Evolutionary conservation across 768 basidiomycete species (phyloP).

Genomic region (Hericium rajendrae): DNA sequence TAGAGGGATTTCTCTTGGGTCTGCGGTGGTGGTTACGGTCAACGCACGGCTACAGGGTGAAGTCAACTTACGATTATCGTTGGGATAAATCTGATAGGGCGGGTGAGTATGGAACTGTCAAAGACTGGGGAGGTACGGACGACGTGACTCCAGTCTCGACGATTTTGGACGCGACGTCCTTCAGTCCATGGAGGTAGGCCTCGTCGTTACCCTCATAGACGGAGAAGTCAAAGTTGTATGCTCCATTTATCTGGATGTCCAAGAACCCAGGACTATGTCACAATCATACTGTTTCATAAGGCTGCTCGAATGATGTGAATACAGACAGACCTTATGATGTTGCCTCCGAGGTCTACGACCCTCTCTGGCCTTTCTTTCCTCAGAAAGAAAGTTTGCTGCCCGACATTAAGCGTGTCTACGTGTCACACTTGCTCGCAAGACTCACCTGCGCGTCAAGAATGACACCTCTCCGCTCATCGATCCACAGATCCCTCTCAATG

Average conservation of each 20-base stretch:
- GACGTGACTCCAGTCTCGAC: slow-evolving; percentile 85
- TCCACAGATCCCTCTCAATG: slow-evolving; percentile 69
- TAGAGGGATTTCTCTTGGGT: slow-evolving; percentile 73
- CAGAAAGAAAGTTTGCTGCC: slow-evolving; percentile 57
- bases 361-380: slow-evolving; percentile 50
- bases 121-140: slow-evolving; percentile 36
- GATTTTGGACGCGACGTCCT: slow-evolving; percentile 63
- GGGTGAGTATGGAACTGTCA: background rate
- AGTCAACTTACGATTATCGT: slow-evolving; percentile 50
- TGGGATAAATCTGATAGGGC: slow-evolving; percentile 16
- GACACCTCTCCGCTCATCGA: slow-evolving; percentile 63
- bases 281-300: background rate
- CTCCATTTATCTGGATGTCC: slow-evolving; percentile 88
- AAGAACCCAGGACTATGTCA: slow-evolving; percentile 65
- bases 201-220: slow-evolving; percentile 66
- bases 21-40: slow-evolving; percentile 25
- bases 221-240: slow-evolving; percentile 82
- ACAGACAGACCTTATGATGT: slow-evolving; percentile 54
- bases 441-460: slow-evolving; percentile 68
- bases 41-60: background rate
- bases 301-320: background rate
- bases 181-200: slow-evolving; percentile 57
- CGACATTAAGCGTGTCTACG: slow-evolving; percentile 2
- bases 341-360: slow-evolving; percentile 62
- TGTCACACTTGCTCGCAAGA: background rate